A percentile compares a stretch with the other conserved stretches of the same genome.
phyloP scores from a whole-genome alignment of 176 grass and related monocot genomes.

The Oryza brachyantha region DNA sequence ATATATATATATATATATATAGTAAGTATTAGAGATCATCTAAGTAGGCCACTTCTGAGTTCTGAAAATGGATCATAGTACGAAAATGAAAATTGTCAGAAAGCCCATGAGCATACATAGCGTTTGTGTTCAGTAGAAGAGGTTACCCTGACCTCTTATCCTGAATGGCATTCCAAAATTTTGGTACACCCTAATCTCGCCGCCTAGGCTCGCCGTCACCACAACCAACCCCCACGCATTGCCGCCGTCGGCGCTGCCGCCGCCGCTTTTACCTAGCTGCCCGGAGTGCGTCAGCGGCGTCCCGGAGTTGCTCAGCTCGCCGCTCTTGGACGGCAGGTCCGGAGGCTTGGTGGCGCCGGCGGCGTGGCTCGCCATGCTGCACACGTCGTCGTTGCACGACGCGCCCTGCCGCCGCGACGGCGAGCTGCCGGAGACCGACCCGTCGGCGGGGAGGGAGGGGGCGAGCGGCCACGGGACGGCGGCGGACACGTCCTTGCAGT shows the following conservation, averaged over 20 bases:
- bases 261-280: neutral
- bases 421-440: neutral
- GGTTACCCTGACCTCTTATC: conserved; percentile 50
- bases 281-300: conserved; percentile 17
- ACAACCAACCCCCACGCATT: conserved; percentile 85
- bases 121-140: conserved; percentile 15
- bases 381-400: conserved; percentile 45
- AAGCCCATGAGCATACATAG: neutral
- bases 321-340: neutral
- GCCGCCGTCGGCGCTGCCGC: conserved; percentile 25
- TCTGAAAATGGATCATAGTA: neutral
- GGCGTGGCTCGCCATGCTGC: conserved; percentile 36
- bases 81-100: neutral
- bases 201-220: conserved; percentile 65
- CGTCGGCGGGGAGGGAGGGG: conserved; percentile 5
- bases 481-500: conserved; percentile 87
- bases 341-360: conserved; percentile 6
- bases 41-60: neutral
- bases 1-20: neutral
- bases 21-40: too few species aligned
- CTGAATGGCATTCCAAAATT: conserved; percentile 85
- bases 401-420: neutral
- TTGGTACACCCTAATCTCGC: conserved; percentile 84
- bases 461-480: conserved; percentile 51
- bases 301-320: conserved; percentile 12